phyloP scores from a whole-genome alignment of 208 protist genomes.

The Kentomonas sorsogonicus region DNA sequence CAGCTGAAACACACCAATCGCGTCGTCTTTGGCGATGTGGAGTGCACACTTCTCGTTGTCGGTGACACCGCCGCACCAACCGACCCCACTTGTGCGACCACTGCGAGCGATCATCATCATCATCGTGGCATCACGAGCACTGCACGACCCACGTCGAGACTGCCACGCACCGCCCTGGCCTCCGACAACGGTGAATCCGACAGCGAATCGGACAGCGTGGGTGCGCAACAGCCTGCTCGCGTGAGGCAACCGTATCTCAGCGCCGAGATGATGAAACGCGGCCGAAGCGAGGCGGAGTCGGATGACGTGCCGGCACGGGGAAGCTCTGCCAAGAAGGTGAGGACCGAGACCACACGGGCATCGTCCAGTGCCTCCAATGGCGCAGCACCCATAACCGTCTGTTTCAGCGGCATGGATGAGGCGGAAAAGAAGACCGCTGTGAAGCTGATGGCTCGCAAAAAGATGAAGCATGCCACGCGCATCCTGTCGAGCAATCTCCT shows the following conservation, averaged over 20 bases:
- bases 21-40: slow-evolving; percentile 80
- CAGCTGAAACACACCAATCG: slow-evolving; percentile 55
- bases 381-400: too few species aligned
- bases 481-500: slow-evolving; percentile 52
- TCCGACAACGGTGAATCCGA: slow-evolving; percentile 12
- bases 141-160: neutral
- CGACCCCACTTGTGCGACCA: neutral
- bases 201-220: neutral
- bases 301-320: neutral
- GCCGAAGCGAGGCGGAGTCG: neutral
- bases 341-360: neutral
- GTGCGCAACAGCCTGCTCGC: too few species aligned
- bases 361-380: too few species aligned
- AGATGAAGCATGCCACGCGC: too few species aligned
- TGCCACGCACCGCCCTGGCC: slow-evolving; percentile 11
- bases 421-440: slow-evolving; percentile 22
- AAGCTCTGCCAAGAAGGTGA: neutral
- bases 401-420: slow-evolving; percentile 31
- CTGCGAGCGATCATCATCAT: too few species aligned
- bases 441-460: slow-evolving; percentile 47
- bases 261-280: too few species aligned
- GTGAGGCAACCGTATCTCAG: too few species aligned
- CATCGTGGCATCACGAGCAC: neutral
- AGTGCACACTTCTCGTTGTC: slow-evolving; percentile 27
- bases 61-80: neutral